Conservation (phyloP, 148 eudicot species). For the Chenopodium quinoa region DNA sequence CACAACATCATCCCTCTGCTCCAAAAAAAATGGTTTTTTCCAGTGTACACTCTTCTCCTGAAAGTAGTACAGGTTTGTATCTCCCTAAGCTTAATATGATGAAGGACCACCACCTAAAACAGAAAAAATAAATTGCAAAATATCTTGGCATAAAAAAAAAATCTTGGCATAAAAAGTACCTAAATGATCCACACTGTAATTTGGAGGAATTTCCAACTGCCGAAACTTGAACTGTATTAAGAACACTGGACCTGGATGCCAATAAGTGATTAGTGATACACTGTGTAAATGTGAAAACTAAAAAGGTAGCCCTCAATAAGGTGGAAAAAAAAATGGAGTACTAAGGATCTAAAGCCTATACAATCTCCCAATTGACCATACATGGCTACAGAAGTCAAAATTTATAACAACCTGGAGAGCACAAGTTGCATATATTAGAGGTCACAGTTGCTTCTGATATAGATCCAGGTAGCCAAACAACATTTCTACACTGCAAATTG, state of each 20-base stretch:
- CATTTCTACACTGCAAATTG: slow-evolving; percentile 75
- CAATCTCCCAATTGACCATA: background rate
- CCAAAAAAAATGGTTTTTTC: background rate
- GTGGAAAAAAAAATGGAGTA: no score
- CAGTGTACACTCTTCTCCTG: background rate
- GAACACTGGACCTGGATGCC: slow-evolving; percentile 70
- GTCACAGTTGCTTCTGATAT: slow-evolving; percentile 77
- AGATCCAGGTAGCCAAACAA: slow-evolving; percentile 96
- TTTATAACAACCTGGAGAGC: slow-evolving; percentile 65
- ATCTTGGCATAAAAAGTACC: slow-evolving; percentile 42
- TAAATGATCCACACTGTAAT: slow-evolving; percentile 71
- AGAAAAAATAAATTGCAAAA: background rate
- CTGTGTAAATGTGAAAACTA: background rate
- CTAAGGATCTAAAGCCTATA: background rate
- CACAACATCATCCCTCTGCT: background rate
- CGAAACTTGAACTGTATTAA: slow-evolving; percentile 89
- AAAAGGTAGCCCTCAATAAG: no score
- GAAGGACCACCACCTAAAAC: background rate
- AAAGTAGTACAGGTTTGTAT: background rate
- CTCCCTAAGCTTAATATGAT: background rate
- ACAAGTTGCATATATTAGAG: slow-evolving; percentile 61
- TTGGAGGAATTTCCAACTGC: slow-evolving; percentile 75
- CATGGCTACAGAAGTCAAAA: background rate
- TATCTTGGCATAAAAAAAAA: background rate
- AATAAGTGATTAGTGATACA: slow-evolving; percentile 5